Conservation (phyloP, 331 rosid genomes). For the Pyracantha coccinea region DNA sequence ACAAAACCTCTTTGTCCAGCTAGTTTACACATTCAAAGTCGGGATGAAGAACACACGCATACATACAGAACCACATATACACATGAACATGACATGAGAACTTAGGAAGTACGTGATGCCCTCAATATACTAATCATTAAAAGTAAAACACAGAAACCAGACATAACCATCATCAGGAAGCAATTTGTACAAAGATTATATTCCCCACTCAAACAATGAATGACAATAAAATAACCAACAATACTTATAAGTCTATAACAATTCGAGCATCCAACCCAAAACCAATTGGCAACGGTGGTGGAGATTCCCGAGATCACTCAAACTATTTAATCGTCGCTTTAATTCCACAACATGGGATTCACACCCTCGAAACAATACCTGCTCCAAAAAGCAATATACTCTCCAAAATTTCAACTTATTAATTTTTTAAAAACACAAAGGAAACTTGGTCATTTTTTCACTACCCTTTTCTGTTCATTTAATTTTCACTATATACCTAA, state of each 20-base stretch:
- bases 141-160: not conserved
- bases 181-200: not conserved
- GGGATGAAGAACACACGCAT: not conserved
- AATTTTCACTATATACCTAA: not conserved
- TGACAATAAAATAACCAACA: not conserved
- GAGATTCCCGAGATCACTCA: not conserved
- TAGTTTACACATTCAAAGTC: not conserved
- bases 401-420: too few species aligned
- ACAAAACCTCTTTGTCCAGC: not conserved
- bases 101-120: not conserved
- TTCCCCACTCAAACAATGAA: not conserved
- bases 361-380: not conserved
- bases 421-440: not conserved
- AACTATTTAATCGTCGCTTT: not conserved
- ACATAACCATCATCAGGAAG: not conserved
- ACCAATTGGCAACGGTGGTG: not conserved
- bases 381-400: not conserved
- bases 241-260: not conserved
- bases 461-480: not conserved
- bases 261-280: not conserved
- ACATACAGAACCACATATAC: not conserved
- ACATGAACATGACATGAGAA: not conserved
- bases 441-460: not conserved
- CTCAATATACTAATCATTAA: not conserved
- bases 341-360: not conserved